Evolutionary conservation across 108 stramenopile species (phyloP).

Genomic region (Pseudonitzschia pungens): DNA sequence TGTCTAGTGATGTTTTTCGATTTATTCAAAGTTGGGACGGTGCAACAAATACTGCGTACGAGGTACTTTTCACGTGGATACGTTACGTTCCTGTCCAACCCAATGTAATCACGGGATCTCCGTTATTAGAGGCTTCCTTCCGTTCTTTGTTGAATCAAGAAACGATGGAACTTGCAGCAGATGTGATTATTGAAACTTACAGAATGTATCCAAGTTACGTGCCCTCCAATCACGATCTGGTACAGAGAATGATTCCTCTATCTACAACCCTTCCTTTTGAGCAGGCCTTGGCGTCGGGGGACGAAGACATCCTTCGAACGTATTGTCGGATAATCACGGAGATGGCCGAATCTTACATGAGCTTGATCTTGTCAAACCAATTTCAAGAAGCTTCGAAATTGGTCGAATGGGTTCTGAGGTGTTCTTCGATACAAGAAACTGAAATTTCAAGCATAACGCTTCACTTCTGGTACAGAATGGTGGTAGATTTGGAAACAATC

Average conservation of each 20-base stretch:
- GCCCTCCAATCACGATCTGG: conserved; percentile 53
- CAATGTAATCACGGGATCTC: conserved; percentile 37
- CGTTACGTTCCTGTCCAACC: conserved; percentile 72
- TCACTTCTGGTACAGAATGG: conserved; percentile 93
- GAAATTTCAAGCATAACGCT: conserved; percentile 87
- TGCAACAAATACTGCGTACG: conserved; percentile 36
- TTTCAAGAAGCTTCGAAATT: conserved; percentile 36
- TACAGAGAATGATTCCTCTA: conserved; percentile 70
- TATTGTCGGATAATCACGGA: conserved; percentile 92
- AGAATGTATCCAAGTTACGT: conserved; percentile 71
- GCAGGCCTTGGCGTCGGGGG: conserved; percentile 51
- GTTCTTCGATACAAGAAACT: conserved; percentile 66
- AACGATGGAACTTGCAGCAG: conserved; percentile 76
- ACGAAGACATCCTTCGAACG: conserved; percentile 81
- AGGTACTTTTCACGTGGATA: conserved; percentile 68
- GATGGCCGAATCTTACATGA: conserved; percentile 94
- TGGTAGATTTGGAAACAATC: conserved; percentile 68
- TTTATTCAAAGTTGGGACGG: conserved; percentile 35
- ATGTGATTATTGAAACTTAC: conserved; percentile 85
- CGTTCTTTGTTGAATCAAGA: conserved; percentile 28
- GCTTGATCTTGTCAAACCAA: conserved; percentile 61
- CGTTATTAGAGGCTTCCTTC: conserved; percentile 34
- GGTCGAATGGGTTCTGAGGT: conserved; percentile 74
- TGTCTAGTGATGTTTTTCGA: conserved; percentile 42
- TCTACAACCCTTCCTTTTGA: conserved; percentile 59